Percentiles rank a stretch among this genome's conserved stretches.
Evolutionary conservation across 2,329 filamentous ascomycete species (phyloP).

Genomic region (Xenosphaeropsis pyriputrescens): DNA sequence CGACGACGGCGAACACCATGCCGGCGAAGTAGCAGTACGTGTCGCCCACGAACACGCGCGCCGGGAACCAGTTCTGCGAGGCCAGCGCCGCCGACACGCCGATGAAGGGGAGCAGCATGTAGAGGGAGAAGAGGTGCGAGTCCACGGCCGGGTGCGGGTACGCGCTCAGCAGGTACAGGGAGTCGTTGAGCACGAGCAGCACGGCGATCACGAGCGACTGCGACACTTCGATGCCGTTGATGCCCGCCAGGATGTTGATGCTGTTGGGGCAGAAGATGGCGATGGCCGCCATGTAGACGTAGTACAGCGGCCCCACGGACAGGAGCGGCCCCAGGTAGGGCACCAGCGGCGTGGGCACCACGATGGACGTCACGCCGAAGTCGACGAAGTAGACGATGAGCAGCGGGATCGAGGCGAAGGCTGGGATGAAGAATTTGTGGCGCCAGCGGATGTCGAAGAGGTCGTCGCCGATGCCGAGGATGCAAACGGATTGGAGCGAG

Average conservation of each 20-base stretch:
- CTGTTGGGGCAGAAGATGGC: constrained; percentile 97
- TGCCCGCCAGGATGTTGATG: constrained; percentile 99
- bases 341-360: constrained; percentile 75
- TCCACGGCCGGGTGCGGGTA: constrained; percentile 90
- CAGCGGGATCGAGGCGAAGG: constrained; percentile 82
- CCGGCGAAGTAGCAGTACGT: constrained; percentile 99
- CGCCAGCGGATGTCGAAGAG: constrained; percentile 97
- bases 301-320: constrained; percentile 74
- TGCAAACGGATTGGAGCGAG: constrained; percentile 77
- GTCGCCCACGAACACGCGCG: constrained; percentile 90
- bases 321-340: constrained; percentile 68
- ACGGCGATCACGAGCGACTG: constrained; percentile 85
- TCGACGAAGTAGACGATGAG: constrained; percentile 97
- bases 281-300: constrained; percentile 90
- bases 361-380: constrained; percentile 91
- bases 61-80: constrained; percentile 90
- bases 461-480: constrained; percentile 89
- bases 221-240: constrained; percentile 93
- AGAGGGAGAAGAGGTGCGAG: constrained; percentile 90
- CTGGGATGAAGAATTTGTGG: constrained; percentile 96
- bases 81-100: constrained; percentile 80
- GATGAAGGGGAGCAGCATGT: constrained; percentile 85
- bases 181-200: constrained; percentile 75
- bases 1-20: constrained; percentile 96
- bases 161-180: constrained; percentile 68